These are phyloP conservation scores for Schwanniomyces pseudopolymorphus DNA, from an alignment of 805 yeast genomes.

Conservation along the genomic window DNA sequence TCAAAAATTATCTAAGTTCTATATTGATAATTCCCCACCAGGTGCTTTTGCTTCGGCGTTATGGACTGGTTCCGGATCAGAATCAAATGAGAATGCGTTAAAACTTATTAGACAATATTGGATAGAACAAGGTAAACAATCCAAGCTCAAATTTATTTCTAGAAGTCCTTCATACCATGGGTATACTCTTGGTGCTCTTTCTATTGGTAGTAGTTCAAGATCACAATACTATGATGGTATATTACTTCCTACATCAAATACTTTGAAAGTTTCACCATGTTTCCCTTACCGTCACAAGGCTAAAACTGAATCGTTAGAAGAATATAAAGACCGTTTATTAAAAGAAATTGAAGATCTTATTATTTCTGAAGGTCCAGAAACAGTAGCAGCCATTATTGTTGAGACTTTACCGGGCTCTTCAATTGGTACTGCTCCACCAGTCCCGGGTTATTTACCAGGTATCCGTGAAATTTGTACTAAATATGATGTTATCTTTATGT, in stretches of 20 bases:
- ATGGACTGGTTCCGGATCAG: conserved; percentile 35
- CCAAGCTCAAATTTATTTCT: conserved; percentile 22
- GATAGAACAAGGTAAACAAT: conserved; percentile 21
- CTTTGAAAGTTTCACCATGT: conserved; percentile 20
- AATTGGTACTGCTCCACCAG: conserved; percentile 27
- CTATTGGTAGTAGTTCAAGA: conserved; percentile 20
- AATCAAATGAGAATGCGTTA: conserved; percentile 28
- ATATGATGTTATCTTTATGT: conserved; percentile 28
- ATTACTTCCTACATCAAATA: conserved; percentile 14
- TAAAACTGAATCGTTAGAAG: conserved; percentile 20
- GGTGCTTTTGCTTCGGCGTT: conserved; percentile 43
- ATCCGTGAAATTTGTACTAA: conserved; percentile 29
- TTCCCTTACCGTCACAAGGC: conserved; percentile 29
- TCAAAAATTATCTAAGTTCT: conserved; percentile 25
- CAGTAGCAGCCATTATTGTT: conserved; percentile 23
- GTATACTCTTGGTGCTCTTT: conserved; percentile 24
- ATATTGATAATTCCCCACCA: conserved; percentile 39
- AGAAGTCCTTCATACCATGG: conserved; percentile 30
- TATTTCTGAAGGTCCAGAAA: conserved; percentile 25
- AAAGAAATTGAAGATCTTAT: conserved; percentile 22
- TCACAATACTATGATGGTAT: conserved; percentile 20
- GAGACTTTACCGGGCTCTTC: conserved; percentile 30
- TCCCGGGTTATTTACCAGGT: conserved; percentile 26
- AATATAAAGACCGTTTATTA: conserved; percentile 21
- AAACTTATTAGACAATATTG: conserved; percentile 26